A percentile compares a stretch with the other conserved stretches of the same genome.
phyloP scores from a whole-genome alignment of 2,329 filamentous ascomycete genomes.

The Cladobotryum mycophilum region DNA sequence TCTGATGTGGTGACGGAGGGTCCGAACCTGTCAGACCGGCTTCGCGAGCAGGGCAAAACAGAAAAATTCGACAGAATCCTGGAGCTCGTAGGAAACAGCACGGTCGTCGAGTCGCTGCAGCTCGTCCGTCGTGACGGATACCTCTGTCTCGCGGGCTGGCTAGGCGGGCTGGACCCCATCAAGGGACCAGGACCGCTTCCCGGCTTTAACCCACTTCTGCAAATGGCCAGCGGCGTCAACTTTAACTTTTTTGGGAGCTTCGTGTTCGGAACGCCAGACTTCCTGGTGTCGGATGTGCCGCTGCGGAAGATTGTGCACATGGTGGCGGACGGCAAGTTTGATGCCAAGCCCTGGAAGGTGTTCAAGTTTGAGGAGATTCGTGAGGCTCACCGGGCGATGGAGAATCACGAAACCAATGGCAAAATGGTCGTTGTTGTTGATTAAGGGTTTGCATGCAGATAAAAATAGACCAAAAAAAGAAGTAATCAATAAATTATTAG shows the following conservation, averaged over 20 bases:
- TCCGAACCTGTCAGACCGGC: not conserved
- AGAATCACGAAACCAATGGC: constrained; percentile 25
- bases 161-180: constrained; percentile 26
- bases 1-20: constrained; percentile 4
- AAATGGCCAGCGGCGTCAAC: constrained; percentile 40
- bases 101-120: constrained; percentile 7
- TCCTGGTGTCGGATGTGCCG: constrained; percentile 32
- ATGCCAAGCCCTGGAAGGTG: constrained; percentile 27
- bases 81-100: constrained; percentile 6
- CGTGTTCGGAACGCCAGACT: constrained; percentile 28
- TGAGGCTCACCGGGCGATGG: constrained; percentile 27
- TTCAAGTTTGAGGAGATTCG: constrained; percentile 28
- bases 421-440: constrained; percentile 26
- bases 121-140: constrained; percentile 5
- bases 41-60: not conserved
- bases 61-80: constrained; percentile 9
- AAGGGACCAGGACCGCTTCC: constrained; percentile 21
- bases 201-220: constrained; percentile 37
- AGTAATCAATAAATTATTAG: too few species aligned
- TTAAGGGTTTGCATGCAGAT: too few species aligned
- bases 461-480: too few species aligned
- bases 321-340: constrained; percentile 28
- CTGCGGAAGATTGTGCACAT: constrained; percentile 31
- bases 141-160: constrained; percentile 9
- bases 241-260: constrained; percentile 39